Evolutionary conservation across 176 grass and related monocot species (phyloP).

Genomic region (Oryza meyeriana): DNA sequence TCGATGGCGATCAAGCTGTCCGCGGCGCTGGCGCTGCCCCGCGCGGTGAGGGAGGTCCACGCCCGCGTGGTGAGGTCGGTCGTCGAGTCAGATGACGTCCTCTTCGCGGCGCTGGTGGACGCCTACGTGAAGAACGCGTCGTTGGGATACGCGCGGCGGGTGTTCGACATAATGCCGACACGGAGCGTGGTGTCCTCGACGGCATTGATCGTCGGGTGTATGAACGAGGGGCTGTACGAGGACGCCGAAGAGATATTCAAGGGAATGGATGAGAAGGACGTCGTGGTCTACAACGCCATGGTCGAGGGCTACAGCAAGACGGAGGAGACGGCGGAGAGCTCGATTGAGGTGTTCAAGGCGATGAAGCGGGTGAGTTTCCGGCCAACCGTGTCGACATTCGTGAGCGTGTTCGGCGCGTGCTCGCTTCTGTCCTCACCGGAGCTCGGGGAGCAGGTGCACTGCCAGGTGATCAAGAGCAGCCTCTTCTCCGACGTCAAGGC

Average conservation of each 20-base stretch:
- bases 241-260: conserved; percentile 61
- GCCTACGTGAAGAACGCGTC: conserved; percentile 68
- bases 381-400: conserved; percentile 60
- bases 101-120: conserved; percentile 62
- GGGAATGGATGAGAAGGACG: conserved; percentile 48
- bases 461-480: conserved; percentile 54
- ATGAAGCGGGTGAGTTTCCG: conserved; percentile 45
- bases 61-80: conserved; percentile 46
- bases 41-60: conserved; percentile 54
- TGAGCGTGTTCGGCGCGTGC: conserved; percentile 76
- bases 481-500: conserved; percentile 49
- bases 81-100: conserved; percentile 50
- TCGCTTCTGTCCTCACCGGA: conserved; percentile 56
- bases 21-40: conserved; percentile 22
- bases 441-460: conserved; percentile 73
- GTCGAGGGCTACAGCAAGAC: conserved; percentile 69
- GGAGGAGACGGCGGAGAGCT: conserved; percentile 46
- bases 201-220: conserved; percentile 72
- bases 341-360: conserved; percentile 58
- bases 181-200: conserved; percentile 73
- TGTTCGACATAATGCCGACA: conserved; percentile 36
- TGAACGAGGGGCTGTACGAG: conserved; percentile 45
- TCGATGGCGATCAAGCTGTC: conserved; percentile 91
- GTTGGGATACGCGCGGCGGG: conserved; percentile 46
- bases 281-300: conserved; percentile 69